Base-by-base conservation (phyloP, 169 alveolate genomes). In the Plasmodium gallinaceum region DNA sequence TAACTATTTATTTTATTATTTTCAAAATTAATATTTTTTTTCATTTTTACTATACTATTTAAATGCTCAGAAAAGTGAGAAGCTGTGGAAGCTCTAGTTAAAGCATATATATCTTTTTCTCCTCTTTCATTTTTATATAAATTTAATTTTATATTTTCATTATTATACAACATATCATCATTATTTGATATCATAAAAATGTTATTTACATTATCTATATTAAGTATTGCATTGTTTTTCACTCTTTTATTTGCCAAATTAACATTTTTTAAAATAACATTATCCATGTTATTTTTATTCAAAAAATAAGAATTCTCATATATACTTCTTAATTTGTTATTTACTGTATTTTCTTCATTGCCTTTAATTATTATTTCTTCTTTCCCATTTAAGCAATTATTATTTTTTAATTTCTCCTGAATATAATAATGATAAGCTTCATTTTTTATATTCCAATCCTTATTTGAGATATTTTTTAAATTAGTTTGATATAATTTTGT, bases 51-150 rank as follows among this genome's bases (percentile, higher is more conserved):
- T 22, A 60, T n/a, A 20, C 54, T 58, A 42, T 66, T n/a, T n/a
- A 74, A 43, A 51, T 74, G 61, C 16, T 45, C 68, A 14, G 88
- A 74, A 20, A 74, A 43, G 46, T 60, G 88, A 4, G 88, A 48
- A 9, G 88, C 71, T 9, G 88, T 74, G 12, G 88, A 74, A 0
- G 88, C 73, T 51, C 70, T 74, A 39, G 88, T 74, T 43, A 74
- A 45, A 7, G 51, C 52, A 52, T 66, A 74, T 54, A 14, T 18
- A 18, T 74, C 70, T 4, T 66, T 61, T 8, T 74, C 65, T 10
- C n/a, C 54, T 61, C 54, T 73, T n/a, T 57, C 61, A 26, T 66
- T 20, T 6, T 37, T 71, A 26, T 42, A 66, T 16, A 74, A n/a
- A 43, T 39, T 65, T 14, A 39, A 32, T 39, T 65, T 37, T 65